Percentiles rank a stretch among this genome's conserved stretches.
phyloP scores from a whole-genome alignment of 2,329 filamentous ascomycete genomes.

The Dothistroma pini region DNA sequence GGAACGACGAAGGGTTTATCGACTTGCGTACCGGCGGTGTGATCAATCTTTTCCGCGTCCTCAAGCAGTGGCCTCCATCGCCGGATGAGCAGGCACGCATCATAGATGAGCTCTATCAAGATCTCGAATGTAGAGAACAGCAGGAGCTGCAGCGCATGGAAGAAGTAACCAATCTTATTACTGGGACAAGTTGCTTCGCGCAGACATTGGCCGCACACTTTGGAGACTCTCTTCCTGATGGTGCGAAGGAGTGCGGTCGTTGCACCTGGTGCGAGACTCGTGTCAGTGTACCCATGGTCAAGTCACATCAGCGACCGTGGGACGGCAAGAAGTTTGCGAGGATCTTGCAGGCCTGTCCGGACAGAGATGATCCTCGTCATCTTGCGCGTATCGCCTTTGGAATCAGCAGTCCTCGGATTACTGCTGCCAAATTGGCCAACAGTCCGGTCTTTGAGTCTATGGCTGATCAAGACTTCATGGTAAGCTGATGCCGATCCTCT shows the following conservation, averaged over 20 bases:
- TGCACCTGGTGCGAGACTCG: conserved; percentile 44
- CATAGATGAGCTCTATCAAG: conserved; percentile 46
- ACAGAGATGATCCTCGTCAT: conserved; percentile 57
- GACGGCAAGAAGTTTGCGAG: conserved; percentile 41
- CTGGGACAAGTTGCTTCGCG: conserved; percentile 51
- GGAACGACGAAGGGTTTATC: conserved; percentile 50
- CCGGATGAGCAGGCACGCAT: conserved; percentile 44
- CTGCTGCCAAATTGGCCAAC: conserved; percentile 47
- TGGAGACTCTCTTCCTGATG: conserved; percentile 49
- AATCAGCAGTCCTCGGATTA: conserved; percentile 56
- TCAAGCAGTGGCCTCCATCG: conserved; percentile 44
- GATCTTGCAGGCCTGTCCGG: conserved; percentile 45
- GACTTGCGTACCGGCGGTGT: conserved; percentile 53
- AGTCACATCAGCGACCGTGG: conserved; percentile 39
- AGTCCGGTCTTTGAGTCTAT: conserved; percentile 50
- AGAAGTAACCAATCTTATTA: conserved; percentile 53
- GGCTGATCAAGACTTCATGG: conserved; percentile 53
- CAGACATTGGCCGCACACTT: conserved; percentile 54
- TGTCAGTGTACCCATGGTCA: conserved; percentile 37
- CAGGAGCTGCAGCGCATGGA: conserved; percentile 52
- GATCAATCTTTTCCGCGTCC: conserved; percentile 52
- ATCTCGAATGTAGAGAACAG: conserved; percentile 52
- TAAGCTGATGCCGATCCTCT: conserved; percentile 26
- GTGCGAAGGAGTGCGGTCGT: conserved; percentile 50
- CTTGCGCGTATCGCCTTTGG: conserved; percentile 60